A percentile compares a stretch with the other conserved stretches of the same genome.
phyloP scores from a whole-genome alignment of 176 grass and related monocot species.

The Poa annua region DNA sequence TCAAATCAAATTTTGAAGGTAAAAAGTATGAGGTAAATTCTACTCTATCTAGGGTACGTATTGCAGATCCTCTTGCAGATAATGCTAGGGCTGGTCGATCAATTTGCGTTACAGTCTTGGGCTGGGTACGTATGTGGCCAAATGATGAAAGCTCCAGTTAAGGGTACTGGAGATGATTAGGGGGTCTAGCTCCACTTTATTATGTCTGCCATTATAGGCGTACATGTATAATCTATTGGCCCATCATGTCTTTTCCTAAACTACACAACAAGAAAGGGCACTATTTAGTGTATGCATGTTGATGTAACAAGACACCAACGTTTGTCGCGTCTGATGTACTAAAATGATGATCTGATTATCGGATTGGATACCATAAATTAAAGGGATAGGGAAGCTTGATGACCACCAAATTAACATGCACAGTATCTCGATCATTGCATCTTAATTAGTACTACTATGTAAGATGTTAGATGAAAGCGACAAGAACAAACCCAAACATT shows the following conservation, averaged over 20 bases:
- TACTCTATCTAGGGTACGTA: background rate
- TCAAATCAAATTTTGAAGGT: conserved; percentile 25
- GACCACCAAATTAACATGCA: background rate
- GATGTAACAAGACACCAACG: conserved; percentile 39
- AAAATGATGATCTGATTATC: conserved; percentile 48
- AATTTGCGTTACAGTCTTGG: conserved; percentile 11
- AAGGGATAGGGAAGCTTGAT: conserved; percentile 2
- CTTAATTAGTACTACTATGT: background rate
- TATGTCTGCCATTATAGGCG: conserved; percentile 55
- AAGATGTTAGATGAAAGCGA: conserved; percentile 32
- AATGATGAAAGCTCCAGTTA: conserved; percentile 55
- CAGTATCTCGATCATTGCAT: conserved; percentile 13
- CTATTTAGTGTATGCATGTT: conserved; percentile 15
- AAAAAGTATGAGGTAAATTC: background rate
- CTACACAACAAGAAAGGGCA: conserved; percentile 36
- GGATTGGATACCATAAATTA: conserved; percentile 30
- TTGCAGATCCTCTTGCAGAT: conserved; percentile 40
- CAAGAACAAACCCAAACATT: conserved; percentile 34
- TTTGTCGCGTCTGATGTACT: conserved; percentile 36
- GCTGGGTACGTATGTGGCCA: conserved; percentile 25
- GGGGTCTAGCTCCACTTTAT: conserved; percentile 52
- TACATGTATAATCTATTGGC: conserved; percentile 48
- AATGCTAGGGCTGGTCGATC: conserved; percentile 42
- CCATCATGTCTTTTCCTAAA: conserved; percentile 10
- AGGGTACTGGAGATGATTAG: conserved; percentile 56